phyloP scores from a whole-genome alignment of 1,139 yeast species.

The Nadsonia starkeyi-henricii region DNA sequence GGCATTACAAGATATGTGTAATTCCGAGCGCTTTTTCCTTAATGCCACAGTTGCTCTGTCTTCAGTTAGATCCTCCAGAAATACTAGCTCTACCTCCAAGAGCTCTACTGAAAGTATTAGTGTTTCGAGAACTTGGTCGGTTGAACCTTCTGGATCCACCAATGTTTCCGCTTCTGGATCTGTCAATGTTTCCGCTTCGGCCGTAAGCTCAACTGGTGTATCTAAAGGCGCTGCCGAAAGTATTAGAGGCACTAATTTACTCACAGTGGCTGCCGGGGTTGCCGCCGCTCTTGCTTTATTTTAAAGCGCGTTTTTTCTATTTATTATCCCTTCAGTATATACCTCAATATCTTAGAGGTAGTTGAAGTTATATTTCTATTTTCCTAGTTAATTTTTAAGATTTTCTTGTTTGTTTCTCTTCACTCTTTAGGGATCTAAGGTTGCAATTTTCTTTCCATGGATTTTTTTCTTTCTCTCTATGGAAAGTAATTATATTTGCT shows the following conservation, averaged over 20 bases:
- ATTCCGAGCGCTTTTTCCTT: neutral
- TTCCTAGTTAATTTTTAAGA: no score
- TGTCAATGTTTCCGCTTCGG: neutral
- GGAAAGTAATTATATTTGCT: no score
- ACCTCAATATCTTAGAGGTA: no score
- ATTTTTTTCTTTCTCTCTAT: no score
- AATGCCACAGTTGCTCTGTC: neutral
- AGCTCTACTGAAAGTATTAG: neutral
- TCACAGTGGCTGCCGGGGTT: neutral
- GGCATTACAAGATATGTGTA: constrained; percentile 32
- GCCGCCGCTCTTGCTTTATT: neutral
- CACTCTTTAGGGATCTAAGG: no score
- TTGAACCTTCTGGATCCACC: neutral
- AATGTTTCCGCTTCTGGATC: no score
- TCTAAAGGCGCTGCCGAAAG: neutral
- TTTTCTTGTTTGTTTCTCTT: no score
- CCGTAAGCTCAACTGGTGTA: neutral
- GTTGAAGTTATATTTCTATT: no score
- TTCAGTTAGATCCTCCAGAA: neutral
- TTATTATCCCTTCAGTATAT: no score
- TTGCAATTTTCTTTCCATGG: no score
- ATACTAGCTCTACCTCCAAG: neutral
- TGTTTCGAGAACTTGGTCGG: neutral
- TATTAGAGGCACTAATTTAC: neutral
- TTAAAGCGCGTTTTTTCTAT: no score